Evolutionary conservation across 139 green algal genomes (phyloP), one percentile per base, ranked within the genome.

Genomic region (Medakamo hakoo): DNA sequence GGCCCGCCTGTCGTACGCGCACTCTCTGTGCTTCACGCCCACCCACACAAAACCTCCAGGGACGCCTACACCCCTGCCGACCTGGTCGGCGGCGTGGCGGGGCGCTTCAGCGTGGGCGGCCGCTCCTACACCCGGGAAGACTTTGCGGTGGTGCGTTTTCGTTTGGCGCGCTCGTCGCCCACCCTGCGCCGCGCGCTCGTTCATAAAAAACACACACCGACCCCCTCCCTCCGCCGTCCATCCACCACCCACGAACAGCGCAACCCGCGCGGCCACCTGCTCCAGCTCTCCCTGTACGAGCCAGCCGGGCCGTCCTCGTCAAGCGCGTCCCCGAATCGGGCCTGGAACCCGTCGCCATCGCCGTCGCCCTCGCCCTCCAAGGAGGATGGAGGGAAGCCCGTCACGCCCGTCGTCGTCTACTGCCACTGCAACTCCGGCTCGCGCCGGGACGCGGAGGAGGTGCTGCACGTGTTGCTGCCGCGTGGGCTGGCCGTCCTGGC

Each of bases 391-490:
- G 64, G 84, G 75, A 74, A 88, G 76, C 62, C 85, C 92, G 64
- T 88, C 78, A 68, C 58, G 78, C 1, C 80, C 83, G 1, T 68
- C 48, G 85, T 93, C 25, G 62, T 95, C n/a, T 93, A 95, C 65
- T 89, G 79, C 62, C 84, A 94, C 73, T 90, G 84, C 71, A 96
- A 96, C 75, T 89, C 78, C 65, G 88, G 88, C 65, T 87, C 75
- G 69, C 61, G 86, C 40, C 68, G 84, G 0, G 88, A 92, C 63
- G 79, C 83, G 0, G 84, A 93, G 63, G 88, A 95, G 66, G 83
- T 86, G 0, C 59, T 94, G n/a, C 73, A 65, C 27, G 59, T 81
- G 49, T 67, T 95, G 30, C 71, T 96, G 25, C 86, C 87, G 0
- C 66, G 79, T 4, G 78, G 82, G 16, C 76, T 93, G 22, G 80